Base-by-base conservation (phyloP, 768 basidiomycete species). In the Tulasnella sp. region DNA sequence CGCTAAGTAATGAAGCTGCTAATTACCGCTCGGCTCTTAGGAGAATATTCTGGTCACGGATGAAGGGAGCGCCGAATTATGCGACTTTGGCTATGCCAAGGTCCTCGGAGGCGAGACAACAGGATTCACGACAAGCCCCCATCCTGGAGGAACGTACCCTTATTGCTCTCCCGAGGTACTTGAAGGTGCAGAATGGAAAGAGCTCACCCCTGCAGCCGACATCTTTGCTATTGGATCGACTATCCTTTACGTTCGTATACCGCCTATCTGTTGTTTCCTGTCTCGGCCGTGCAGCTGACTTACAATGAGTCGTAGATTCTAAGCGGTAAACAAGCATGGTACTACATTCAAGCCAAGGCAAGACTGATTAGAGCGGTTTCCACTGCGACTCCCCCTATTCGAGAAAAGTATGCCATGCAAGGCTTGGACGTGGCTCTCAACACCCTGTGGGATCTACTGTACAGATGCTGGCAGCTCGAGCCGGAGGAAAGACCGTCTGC, bases 61-160 rank as follows among this genome's bases (percentile, higher is more conserved):
- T 8, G 71, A 72, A 8, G 67, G 41, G 17, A 40, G 22, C n/a
- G 40, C 71, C 0, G 35, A 42, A 26, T 16, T 72, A 2, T 72
- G 64, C 40, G 71, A 72, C 41, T 72, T 72, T 37, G 71, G 71
- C 17, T 41, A 35, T 29, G 44, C 36, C 12, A 59, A 62, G 36
- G 40, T 70, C 4, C 39, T 68, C 6, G 39, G 40, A 26, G 71
- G 39, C 2, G 71, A n/a, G 6, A 19, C 71, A 4, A 8, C 69
- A 3, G 44, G 47, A 17, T 71, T 5, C 69, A 59, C 69, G 22
- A 59, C 69, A 36, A 19, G n/a, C 5, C 34, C 36, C 36, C 19
- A 37, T 37, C 19, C 29, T 11, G 69, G 36, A 7, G 69, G 69
- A 62, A 71, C 26, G 3, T 22, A 16, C 12, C 69, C 19, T 1